Conservation (phyloP, 1,284 basidiomycete species). For the Ceratobasidium sp. region DNA sequence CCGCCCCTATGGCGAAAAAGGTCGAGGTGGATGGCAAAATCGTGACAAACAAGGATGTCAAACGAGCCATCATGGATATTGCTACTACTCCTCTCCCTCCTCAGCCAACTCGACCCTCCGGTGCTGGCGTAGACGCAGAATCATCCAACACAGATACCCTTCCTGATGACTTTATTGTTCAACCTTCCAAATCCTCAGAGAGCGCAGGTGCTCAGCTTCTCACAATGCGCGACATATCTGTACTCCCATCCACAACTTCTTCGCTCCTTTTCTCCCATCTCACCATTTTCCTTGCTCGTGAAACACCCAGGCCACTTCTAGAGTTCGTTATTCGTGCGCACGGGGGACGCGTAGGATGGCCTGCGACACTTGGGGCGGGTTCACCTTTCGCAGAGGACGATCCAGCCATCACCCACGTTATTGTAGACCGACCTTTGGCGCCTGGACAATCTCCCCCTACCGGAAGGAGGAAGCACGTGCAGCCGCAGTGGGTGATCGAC, state of each 20-base stretch:
- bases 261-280: slow-evolving; percentile 82
- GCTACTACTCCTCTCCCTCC: slow-evolving; percentile 36
- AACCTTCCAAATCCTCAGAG: slow-evolving; percentile 67
- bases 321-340: slow-evolving; percentile 95
- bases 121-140: neutral
- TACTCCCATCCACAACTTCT: slow-evolving; percentile 61
- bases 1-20: slow-evolving; percentile 52
- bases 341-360: slow-evolving; percentile 91
- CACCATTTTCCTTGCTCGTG: slow-evolving; percentile 94
- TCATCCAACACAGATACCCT: slow-evolving; percentile 51
- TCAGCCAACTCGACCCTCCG: slow-evolving; percentile 49
- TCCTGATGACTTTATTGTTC: slow-evolving; percentile 69
- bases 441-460: slow-evolving; percentile 45
- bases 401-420: slow-evolving; percentile 91
- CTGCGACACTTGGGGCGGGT: slow-evolving; percentile 81
- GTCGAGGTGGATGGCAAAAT: slow-evolving; percentile 64
- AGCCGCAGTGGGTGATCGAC: slow-evolving; percentile 99
- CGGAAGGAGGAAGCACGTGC: slow-evolving; percentile 82
- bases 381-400: slow-evolving; percentile 79
- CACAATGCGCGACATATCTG: slow-evolving; percentile 78
- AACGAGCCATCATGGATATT: slow-evolving; percentile 68
- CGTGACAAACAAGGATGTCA: slow-evolving; percentile 55
- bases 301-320: slow-evolving; percentile 90
- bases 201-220: slow-evolving; percentile 64
- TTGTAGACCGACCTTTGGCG: slow-evolving; percentile 84